These are phyloP conservation scores for Suillus variegatus DNA, from an alignment of 768 basidiomycete genomes.

Conservation along the genomic window DNA sequence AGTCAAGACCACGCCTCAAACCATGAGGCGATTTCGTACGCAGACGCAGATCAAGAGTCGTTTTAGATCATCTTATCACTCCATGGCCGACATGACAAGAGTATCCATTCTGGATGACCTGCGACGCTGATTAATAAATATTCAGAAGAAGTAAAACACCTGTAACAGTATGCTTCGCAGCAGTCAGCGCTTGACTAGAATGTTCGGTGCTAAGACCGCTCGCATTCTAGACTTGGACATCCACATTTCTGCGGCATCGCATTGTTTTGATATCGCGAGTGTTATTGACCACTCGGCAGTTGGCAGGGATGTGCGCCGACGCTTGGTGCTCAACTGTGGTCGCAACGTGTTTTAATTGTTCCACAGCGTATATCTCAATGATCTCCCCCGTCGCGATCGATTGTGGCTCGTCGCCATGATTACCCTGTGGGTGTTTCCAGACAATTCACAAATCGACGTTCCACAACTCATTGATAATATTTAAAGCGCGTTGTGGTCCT, in stretches of 20 bases:
- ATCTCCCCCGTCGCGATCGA: neutral
- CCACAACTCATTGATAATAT: slow-evolving; percentile 7
- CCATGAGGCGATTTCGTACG: slow-evolving; percentile 72
- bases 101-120: neutral
- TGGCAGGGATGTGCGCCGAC: neutral
- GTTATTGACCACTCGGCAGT: neutral
- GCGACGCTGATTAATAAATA: slow-evolving; percentile 19
- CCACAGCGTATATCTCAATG: neutral
- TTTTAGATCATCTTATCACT: slow-evolving; percentile 25
- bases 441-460: slow-evolving; percentile 1
- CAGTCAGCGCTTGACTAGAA: neutral
- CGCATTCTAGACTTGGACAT: neutral
- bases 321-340: no score
- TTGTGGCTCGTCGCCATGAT: neutral
- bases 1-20: slow-evolving; percentile 56
- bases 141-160: neutral
- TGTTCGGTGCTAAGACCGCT: neutral
- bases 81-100: neutral
- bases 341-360: neutral
- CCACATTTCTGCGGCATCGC: neutral
- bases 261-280: neutral
- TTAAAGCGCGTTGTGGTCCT: neutral
- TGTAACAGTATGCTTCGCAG: neutral
- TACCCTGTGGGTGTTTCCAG: neutral
- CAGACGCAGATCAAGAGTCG: slow-evolving; percentile 45